A percentile compares a stretch with the other conserved stretches of the same genome.
Conservation (phyloP, 371 early-diverging fungal species). For the Rhizomucor pusillus region DNA sequence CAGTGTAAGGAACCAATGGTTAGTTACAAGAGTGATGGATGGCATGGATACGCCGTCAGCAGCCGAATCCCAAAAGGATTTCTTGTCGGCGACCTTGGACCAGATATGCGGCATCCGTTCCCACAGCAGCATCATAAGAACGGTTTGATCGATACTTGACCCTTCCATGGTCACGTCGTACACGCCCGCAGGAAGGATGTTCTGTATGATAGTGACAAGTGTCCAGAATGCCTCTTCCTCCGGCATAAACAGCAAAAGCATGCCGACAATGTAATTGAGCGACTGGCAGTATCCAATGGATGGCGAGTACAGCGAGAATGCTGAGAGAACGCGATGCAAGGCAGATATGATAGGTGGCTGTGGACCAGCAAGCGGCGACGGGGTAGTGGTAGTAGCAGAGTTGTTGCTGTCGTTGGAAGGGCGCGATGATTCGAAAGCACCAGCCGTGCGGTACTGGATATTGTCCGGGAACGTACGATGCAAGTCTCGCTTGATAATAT, state of each 20-base stretch:
- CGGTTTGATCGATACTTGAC: constrained; percentile 77
- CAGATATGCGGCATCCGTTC: constrained; percentile 57
- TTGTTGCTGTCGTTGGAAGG: constrained; percentile 23
- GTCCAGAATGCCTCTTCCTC: constrained; percentile 85
- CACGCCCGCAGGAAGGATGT: constrained; percentile 72
- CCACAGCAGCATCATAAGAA: constrained; percentile 63
- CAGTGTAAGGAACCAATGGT: constrained; percentile 77
- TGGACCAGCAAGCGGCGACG: background rate
- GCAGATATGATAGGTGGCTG: constrained; percentile 59
- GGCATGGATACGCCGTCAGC: constrained; percentile 56
- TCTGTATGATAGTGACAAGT: constrained; percentile 68
- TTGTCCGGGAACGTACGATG: constrained; percentile 85
- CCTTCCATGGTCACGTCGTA: constrained; percentile 84
- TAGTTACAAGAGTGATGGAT: constrained; percentile 71
- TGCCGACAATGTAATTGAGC: constrained; percentile 83
- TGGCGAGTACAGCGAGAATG: constrained; percentile 64
- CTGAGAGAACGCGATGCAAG: constrained; percentile 66
- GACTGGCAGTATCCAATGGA: constrained; percentile 88
- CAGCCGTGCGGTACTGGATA: constrained; percentile 44
- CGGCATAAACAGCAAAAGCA: constrained; percentile 73
- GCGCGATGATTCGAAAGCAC: no score
- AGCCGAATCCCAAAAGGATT: constrained; percentile 46
- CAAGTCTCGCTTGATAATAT: constrained; percentile 81
- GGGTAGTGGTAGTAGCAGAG: constrained; percentile 18
- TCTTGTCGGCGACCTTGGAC: constrained; percentile 45